Evolutionary conservation across 768 basidiomycete species (phyloP), one percentile per base, ranked within the genome.

Genomic region (Tricholomella constricta): DNA sequence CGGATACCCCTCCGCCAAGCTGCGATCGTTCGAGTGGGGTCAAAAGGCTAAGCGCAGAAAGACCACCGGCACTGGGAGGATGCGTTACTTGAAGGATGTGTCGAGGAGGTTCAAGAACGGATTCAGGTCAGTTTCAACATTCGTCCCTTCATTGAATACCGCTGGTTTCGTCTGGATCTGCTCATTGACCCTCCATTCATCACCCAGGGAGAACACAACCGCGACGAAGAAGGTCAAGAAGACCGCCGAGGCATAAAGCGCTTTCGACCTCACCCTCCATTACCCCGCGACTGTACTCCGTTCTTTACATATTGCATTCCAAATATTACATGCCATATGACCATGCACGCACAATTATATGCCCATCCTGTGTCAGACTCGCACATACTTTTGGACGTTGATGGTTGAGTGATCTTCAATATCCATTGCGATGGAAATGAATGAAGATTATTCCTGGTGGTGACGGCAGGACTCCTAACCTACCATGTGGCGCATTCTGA

Each of bases 11-110:
- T 77, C 93, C 51, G 95, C 97, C 50, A 98, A 92, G 78, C 76
- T 96, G 65, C 86, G 96, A 67, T 94, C 92, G 65, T 98, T 86
- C 75, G 90, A 98, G 77, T 98, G 97, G 97, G 94, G 94, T 62
- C 82, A 86, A 71, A 99, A 99, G 84, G 97, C 97, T 49, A 98
- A 98, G 86, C 89, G 97, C 76, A 89, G 96, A 86, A 97, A 96
- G 88, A 98, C 96, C 43, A 98, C 97, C 54, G 97, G 97, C 55
- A 95, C 96, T 60, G 96, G 96, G 61, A 83, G 95, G 68, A 97
- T 97, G 94, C 78, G 80, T 55, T 86, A 94, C 83, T 82, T 98
- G 74, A 97, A 94, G 82, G 73, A 80, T 48, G 96, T 98, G 37
- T 86, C 89, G 64, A 85, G 95, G 70, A 84, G 93, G 63, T 98